A percentile compares a stretch with the other conserved stretches of the same genome.
These are phyloP conservation scores for Periconia sp. DNA, from an alignment of 2,329 filamentous ascomycete genomes.

Conservation along the genomic window DNA sequence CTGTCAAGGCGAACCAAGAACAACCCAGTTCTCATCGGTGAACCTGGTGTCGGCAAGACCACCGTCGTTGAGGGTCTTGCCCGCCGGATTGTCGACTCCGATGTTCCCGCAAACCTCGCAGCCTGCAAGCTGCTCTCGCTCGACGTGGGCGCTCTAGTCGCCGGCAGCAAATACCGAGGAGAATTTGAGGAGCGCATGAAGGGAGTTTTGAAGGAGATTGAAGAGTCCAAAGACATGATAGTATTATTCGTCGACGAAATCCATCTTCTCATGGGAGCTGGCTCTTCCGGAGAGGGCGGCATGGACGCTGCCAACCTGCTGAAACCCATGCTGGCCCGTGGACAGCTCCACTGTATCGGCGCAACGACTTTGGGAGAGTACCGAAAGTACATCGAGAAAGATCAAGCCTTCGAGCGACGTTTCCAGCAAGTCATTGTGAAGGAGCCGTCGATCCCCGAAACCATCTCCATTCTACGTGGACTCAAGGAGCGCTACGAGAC, in stretches of 20 bases:
- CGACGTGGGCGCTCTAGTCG: slow-evolving; percentile 92
- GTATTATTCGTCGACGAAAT: slow-evolving; percentile 99
- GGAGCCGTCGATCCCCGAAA: slow-evolving; percentile 86
- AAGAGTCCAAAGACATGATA: slow-evolving; percentile 94
- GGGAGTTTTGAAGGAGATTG: slow-evolving; percentile 95
- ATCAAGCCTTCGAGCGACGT: slow-evolving; percentile 94
- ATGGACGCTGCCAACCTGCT: slow-evolving; percentile 99
- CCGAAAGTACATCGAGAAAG: slow-evolving; percentile 98
- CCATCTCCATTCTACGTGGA: slow-evolving; percentile 96
- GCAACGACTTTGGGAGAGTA: slow-evolving; percentile 95
- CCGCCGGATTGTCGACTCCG: slow-evolving; percentile 92
- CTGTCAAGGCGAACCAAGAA: slow-evolving; percentile 95
- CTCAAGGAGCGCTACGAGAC: slow-evolving; percentile 98
- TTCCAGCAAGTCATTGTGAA: slow-evolving; percentile 99
- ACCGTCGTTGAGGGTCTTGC: slow-evolving; percentile 96
- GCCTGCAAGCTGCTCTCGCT: slow-evolving; percentile 93
- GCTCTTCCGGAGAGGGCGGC: slow-evolving; percentile 90
- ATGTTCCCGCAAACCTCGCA: slow-evolving; percentile 94
- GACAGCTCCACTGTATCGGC: slow-evolving; percentile 96
- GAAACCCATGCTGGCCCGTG: slow-evolving; percentile 97
- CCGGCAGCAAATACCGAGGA: slow-evolving; percentile 96
- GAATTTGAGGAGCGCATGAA: slow-evolving; percentile 99
- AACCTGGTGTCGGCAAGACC: slow-evolving; percentile 98
- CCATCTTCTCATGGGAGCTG: slow-evolving; percentile 96
- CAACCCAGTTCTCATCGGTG: slow-evolving; percentile 96